Conservation (phyloP, 306 rosid species). For the Crataegus laevigata region DNA sequence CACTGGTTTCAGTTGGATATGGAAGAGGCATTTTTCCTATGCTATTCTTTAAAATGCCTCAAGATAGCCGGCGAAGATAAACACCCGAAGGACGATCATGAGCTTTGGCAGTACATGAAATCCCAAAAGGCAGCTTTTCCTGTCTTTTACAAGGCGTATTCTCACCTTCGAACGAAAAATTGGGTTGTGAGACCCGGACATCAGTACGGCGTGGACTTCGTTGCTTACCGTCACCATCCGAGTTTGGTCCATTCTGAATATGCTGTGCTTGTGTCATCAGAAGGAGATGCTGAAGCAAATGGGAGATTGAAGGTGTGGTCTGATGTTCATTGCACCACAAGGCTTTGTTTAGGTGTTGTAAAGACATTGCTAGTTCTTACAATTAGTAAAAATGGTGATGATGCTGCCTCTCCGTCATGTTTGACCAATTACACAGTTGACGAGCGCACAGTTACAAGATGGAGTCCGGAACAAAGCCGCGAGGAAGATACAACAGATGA, state of each 20-base stretch:
- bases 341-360: constrained; percentile 62
- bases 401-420: constrained; percentile 28
- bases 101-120: constrained; percentile 49
- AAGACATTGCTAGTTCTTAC: constrained; percentile 50
- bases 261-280: constrained; percentile 60
- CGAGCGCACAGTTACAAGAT: constrained; percentile 46
- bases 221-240: constrained; percentile 69
- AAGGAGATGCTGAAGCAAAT: constrained; percentile 25
- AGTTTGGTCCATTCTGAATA: constrained; percentile 67
- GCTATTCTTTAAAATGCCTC: constrained; percentile 54
- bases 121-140: constrained; percentile 47
- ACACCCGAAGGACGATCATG: constrained; percentile 25
- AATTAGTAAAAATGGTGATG: constrained; percentile 29
- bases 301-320: constrained; percentile 68
- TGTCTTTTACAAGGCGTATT: constrained; percentile 52
- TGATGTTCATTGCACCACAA: constrained; percentile 57
- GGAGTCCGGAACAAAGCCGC: constrained; percentile 57
- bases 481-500: constrained; percentile 24
- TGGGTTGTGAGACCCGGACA: constrained; percentile 72
- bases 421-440: constrained; percentile 30
- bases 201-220: constrained; percentile 66
- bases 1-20: constrained; percentile 50
- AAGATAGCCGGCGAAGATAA: constrained; percentile 24
- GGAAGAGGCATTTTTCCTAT: constrained; percentile 77
- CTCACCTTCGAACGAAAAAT: constrained; percentile 58